phyloP scores from a whole-genome alignment of 306 rosid species.

The Prosopis cineraria region DNA sequence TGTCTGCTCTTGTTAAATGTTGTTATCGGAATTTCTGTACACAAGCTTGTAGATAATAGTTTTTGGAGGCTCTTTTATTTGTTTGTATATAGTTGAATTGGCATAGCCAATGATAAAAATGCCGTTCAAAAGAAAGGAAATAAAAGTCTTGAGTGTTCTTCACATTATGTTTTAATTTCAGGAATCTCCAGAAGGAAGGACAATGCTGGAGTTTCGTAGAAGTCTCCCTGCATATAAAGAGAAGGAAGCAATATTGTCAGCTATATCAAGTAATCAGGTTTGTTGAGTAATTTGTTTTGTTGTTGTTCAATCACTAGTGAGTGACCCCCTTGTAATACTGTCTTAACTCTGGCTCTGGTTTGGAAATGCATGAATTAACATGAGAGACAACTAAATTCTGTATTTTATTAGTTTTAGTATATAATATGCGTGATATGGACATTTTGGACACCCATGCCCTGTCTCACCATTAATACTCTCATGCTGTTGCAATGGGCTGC shows the following conservation, averaged over 20 bases:
- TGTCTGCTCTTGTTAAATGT: background rate
- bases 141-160: slow-evolving; percentile 34
- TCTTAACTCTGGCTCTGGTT: background rate
- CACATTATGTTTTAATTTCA: slow-evolving; percentile 39
- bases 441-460: background rate
- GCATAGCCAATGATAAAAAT: background rate
- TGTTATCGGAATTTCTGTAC: background rate
- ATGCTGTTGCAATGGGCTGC: background rate
- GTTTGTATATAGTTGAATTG: background rate
- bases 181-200: slow-evolving; percentile 82
- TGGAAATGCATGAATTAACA: background rate
- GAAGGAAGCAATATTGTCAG: slow-evolving; percentile 72
- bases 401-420: slow-evolving; percentile 19
- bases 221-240: slow-evolving; percentile 85
- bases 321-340: background rate
- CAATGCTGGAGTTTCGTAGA: slow-evolving; percentile 76
- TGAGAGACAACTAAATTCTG: slow-evolving; percentile 7
- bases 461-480: background rate
- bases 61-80: background rate
- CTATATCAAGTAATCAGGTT: slow-evolving; percentile 83
- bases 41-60: background rate
- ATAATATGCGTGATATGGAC: slow-evolving; percentile 1
- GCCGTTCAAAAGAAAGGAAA: background rate
- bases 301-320: slow-evolving; percentile 2
- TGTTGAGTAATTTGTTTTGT: slow-evolving; percentile 32